A percentile compares a stretch with the other conserved stretches of the same genome.
These are phyloP conservation scores for Primulina eburnea DNA, from an alignment of 257 asterid genomes.

Conservation along the genomic window DNA sequence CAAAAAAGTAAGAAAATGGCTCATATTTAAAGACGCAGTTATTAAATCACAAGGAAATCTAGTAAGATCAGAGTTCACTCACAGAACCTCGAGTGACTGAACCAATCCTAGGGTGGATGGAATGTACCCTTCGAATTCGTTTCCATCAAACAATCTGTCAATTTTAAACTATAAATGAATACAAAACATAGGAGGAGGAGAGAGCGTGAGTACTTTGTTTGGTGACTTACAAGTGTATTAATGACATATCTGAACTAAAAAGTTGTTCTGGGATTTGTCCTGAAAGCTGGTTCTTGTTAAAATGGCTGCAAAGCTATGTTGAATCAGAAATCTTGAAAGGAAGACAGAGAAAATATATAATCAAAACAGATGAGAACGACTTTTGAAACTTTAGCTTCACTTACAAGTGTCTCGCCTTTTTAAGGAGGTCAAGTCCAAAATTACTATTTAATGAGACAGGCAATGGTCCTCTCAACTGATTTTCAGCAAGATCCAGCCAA, in stretches of 20 bases:
- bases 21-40: conserved; percentile 10
- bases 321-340: conserved; percentile 27
- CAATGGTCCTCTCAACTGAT: conserved; percentile 70
- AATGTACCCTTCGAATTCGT: conserved; percentile 64
- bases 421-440: conserved; percentile 83
- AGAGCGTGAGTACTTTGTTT: neutral
- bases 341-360: neutral
- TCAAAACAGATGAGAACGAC: neutral
- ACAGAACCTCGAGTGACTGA: conserved; percentile 89
- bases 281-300: conserved; percentile 82
- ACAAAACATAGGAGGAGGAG: neutral
- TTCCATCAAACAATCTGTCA: conserved; percentile 72
- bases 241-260: conserved; percentile 65
- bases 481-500: conserved; percentile 92
- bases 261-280: conserved; percentile 67
- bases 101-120: conserved; percentile 70
- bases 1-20: neutral
- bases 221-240: conserved; percentile 78
- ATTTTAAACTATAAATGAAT: conserved; percentile 11
- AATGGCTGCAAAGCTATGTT: conserved; percentile 64
- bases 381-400: conserved; percentile 17
- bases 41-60: neutral
- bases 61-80: conserved; percentile 43
- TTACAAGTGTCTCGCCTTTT: conserved; percentile 93
- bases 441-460: conserved; percentile 64